These are phyloP conservation scores for Pueraria montana DNA, from an alignment of 306 rosid genomes.

Conservation along the genomic window DNA sequence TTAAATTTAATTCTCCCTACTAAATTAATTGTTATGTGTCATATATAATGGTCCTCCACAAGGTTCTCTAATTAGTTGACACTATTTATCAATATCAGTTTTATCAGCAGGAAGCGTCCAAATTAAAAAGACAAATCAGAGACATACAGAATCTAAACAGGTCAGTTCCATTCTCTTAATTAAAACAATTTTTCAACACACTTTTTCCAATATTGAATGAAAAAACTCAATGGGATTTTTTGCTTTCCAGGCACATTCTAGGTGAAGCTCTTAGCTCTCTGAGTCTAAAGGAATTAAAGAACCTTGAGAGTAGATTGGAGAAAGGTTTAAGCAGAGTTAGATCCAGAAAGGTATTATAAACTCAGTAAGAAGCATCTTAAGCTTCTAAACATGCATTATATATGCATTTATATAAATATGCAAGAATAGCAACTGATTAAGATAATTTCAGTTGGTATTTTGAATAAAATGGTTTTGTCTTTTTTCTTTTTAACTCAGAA, in stretches of 20 bases:
- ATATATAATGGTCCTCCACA: background rate
- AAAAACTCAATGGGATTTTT: background rate
- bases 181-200: background rate
- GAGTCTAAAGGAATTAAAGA: constrained; percentile 80
- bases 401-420: background rate
- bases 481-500: too few relatives aligned
- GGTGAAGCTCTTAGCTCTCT: constrained; percentile 84
- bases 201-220: constrained; percentile 1
- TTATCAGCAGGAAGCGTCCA: constrained; percentile 88
- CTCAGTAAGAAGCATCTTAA: background rate
- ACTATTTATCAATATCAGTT: constrained; percentile 54
- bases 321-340: constrained; percentile 86
- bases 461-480: background rate
- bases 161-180: constrained; percentile 43
- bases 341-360: constrained; percentile 71
- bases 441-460: constrained; percentile 10
- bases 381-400: background rate
- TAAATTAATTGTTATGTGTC: background rate
- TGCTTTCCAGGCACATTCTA: constrained; percentile 70
- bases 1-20: background rate
- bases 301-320: constrained; percentile 85
- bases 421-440: background rate
- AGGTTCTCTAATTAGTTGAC: constrained; percentile 19
- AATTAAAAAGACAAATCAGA: constrained; percentile 80
- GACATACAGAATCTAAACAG: constrained; percentile 85